Evolutionary conservation across 2,329 filamentous ascomycete genomes (phyloP), one percentile per base, ranked within the genome.

Genomic region (Magnaporthiopsis incrustans): DNA sequence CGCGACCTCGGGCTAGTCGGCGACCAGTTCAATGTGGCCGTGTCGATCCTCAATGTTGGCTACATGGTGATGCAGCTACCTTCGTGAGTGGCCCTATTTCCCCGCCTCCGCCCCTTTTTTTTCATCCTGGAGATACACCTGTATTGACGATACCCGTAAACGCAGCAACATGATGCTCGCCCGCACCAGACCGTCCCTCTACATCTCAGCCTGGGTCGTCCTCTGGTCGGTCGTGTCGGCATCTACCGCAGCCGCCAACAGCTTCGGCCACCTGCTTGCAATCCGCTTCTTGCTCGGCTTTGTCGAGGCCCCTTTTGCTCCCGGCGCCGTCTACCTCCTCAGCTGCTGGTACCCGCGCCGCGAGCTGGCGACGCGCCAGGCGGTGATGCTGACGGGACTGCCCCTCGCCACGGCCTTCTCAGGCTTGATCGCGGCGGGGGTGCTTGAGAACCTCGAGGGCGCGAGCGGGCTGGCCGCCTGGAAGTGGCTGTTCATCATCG

Each of bases 401-500:
- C 70, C 72, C 66, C 64, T 77, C 6, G 72, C 72, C 14, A 73
- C 73, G n/a, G 82, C 81, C 2, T 84, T 84, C 65, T 80, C 80
- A 1, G 80, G 80, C 4, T 70, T 84, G 1, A 70, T 83, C 8
- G 81, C 79, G 35, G 81, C 79, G 2, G 60, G 60, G 6, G 80
- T 77, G 5, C 79, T 83, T 25, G 76, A 79, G 3, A 75, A 76
- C 11, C 72, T 84, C 14, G 76, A 82, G 33, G 78, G 78, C 4
- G 73, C 71, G 1, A 76, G 77, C 60, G 80, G 80, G 1, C 77
- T 84, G 22, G 72, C 74, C 2, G 81, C 81, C 2, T 84, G 81
- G 82, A 70, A 77, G 62, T 85, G 82, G 82, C 72, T 83, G 0
- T 84, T 84, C 65, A 79, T 82, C 53, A 72, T 79, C 14, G 76